phyloP scores from a whole-genome alignment of 2,329 filamentous ascomycete genomes.

The Ascosphaera apis region DNA sequence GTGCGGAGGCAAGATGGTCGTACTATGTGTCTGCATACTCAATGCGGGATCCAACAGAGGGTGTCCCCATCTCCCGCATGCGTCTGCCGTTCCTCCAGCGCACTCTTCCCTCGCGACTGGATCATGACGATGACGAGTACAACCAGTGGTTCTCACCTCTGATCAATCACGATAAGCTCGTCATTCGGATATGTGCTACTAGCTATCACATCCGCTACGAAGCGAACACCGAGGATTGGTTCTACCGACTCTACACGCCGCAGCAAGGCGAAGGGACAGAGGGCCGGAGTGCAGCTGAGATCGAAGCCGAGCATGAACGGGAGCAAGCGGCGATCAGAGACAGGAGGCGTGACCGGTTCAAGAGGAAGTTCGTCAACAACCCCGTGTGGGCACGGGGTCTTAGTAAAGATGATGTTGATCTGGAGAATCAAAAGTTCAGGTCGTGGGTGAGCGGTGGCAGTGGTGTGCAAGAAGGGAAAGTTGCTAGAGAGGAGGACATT shows the following conservation, averaged over 20 bases:
- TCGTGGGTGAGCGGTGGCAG: constrained; percentile 20
- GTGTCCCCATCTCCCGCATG: constrained; percentile 40
- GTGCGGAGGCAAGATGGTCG: constrained; percentile 49
- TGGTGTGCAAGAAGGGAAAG: constrained; percentile 1
- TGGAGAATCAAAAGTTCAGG: constrained; percentile 23
- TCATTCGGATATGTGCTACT: constrained; percentile 52
- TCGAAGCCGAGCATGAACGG: constrained; percentile 13
- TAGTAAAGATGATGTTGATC: constrained; percentile 26
- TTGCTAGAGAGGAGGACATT: not conserved
- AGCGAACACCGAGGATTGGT: constrained; percentile 46
- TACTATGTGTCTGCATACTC: constrained; percentile 90
- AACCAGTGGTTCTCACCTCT: constrained; percentile 32
- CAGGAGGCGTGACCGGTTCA: constrained; percentile 24
- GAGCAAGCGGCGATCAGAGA: constrained; percentile 15
- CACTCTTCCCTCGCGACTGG: constrained; percentile 41
- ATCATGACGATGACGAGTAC: constrained; percentile 38
- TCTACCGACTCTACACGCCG: no score
- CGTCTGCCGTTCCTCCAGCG: constrained; percentile 47
- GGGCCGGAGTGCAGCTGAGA: constrained; percentile 11
- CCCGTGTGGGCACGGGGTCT: constrained; percentile 27
- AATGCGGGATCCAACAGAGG: constrained; percentile 70
- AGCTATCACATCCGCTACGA: constrained; percentile 62
- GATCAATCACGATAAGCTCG: constrained; percentile 42
- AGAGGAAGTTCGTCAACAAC: constrained; percentile 30
- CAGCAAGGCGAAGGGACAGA: no score